Conservation (phyloP, 495 filamentous ascomycete genomes). For the Penicillium arizonense region DNA sequence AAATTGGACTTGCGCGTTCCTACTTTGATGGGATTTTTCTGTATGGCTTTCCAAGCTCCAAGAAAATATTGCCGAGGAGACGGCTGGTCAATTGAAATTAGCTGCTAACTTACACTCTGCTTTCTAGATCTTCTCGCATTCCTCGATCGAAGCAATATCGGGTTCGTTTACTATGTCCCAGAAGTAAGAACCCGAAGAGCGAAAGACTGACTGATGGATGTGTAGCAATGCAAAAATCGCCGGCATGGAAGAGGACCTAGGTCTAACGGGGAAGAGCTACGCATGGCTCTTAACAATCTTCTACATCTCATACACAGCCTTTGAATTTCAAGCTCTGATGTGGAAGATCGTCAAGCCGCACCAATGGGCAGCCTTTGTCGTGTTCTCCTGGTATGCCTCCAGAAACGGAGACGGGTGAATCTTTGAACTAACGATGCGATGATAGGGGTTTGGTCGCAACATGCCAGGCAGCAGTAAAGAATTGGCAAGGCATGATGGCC, state of each 20-base stretch:
- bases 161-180: slow-evolving; percentile 29
- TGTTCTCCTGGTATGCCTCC: slow-evolving; percentile 45
- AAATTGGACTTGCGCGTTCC: slow-evolving; percentile 59
- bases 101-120: not conserved
- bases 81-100: not conserved
- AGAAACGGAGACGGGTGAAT: not conserved
- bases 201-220: slow-evolving; percentile 6
- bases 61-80: not conserved
- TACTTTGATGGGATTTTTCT: slow-evolving; percentile 51
- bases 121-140: slow-evolving; percentile 59
- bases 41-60: slow-evolving; percentile 29
- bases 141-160: slow-evolving; percentile 69
- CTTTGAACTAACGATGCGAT: slow-evolving; percentile 3
- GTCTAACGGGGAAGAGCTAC: slow-evolving; percentile 50
- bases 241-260: slow-evolving; percentile 44
- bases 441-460: slow-evolving; percentile 56
- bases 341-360: slow-evolving; percentile 67
- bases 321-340: slow-evolving; percentile 69
- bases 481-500: slow-evolving; percentile 65
- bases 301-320: slow-evolving; percentile 62
- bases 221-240: slow-evolving; percentile 64
- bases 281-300: slow-evolving; percentile 80
- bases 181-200: not conserved
- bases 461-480: slow-evolving; percentile 58
- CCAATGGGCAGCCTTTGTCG: slow-evolving; percentile 47